A percentile compares a stretch with the other conserved stretches of the same genome.
Evolutionary conservation across 2,329 filamentous ascomycete genomes (phyloP).

Genomic region (Colletotrichum sp.): DNA sequence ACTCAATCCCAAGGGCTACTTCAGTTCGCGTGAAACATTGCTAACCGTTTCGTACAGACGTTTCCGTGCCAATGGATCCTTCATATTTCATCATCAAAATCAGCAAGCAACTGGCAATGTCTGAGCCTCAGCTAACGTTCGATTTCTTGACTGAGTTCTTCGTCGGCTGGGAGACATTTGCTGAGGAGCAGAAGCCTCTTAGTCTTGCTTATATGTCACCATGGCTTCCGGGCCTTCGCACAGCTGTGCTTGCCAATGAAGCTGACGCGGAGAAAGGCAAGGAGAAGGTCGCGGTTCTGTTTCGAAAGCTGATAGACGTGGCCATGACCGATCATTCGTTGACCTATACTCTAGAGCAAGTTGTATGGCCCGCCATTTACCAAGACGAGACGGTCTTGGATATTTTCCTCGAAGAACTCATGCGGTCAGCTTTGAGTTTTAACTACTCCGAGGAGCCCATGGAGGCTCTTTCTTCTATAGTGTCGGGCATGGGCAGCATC

Average conservation of each 20-base stretch:
- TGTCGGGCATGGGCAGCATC: constrained; percentile 68
- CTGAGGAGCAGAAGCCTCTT: constrained; percentile 69
- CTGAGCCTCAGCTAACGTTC: constrained; percentile 70
- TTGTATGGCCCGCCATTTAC: constrained; percentile 68
- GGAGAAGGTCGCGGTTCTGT: constrained; percentile 68
- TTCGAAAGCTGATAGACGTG: constrained; percentile 71
- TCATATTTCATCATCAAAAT: constrained; percentile 70
- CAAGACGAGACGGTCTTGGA: constrained; percentile 70
- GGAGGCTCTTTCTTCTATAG: constrained; percentile 66
- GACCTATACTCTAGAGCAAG: constrained; percentile 66
- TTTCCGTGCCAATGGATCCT: constrained; percentile 67
- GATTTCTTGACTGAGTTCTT: constrained; percentile 79
- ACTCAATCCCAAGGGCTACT: neutral
- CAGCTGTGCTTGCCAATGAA: constrained; percentile 63
- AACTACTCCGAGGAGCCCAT: constrained; percentile 63
- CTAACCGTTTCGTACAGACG: constrained; percentile 45
- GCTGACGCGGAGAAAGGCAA: constrained; percentile 68
- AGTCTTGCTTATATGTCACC: constrained; percentile 74
- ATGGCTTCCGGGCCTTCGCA: constrained; percentile 68
- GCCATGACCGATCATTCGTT: constrained; percentile 65
- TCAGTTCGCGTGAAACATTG: neutral
- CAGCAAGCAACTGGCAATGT: constrained; percentile 65
- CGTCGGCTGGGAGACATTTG: constrained; percentile 73
- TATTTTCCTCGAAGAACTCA: constrained; percentile 70
- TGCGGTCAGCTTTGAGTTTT: constrained; percentile 65